Conservation (phyloP, 1,139 yeast species). For the Trichomonascaceae sp. region DNA sequence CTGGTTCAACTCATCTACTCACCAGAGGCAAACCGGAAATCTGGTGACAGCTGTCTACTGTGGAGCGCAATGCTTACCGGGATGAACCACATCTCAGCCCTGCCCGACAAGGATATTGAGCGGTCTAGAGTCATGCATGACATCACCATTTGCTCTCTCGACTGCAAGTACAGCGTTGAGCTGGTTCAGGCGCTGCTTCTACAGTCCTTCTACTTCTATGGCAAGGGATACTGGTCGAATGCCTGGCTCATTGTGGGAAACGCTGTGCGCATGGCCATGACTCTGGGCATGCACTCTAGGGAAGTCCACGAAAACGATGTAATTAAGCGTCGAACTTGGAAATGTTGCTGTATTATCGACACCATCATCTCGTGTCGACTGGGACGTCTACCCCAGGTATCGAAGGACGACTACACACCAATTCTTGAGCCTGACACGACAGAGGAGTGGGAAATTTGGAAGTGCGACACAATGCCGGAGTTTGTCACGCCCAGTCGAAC, state of each 20-base stretch:
- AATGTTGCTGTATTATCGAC: conserved; percentile 12
- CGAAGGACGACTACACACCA: conserved; percentile 6
- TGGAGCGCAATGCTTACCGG: conserved; percentile 11
- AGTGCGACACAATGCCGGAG: conserved; percentile 4
- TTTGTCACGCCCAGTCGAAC: conserved; percentile 7
- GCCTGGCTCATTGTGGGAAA: conserved; percentile 11
- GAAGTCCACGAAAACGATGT: conserved; percentile 1
- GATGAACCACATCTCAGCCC: conserved; percentile 6
- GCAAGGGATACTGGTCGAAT: conserved; percentile 11
- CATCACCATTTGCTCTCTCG: conserved; percentile 10
- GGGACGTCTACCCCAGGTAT: conserved; percentile 10
- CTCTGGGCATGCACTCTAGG: conserved; percentile 6
- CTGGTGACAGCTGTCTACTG: conserved; percentile 7
- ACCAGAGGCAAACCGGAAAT: conserved; percentile 6
- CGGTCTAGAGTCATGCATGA: conserved; percentile 10
- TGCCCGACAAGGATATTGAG: conserved; percentile 4
- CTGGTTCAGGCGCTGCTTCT: conserved; percentile 10
- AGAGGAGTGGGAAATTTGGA: conserved; percentile 12
- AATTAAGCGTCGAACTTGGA: conserved; percentile 10
- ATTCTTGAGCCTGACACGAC: conserved; percentile 6
- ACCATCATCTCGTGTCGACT: conserved; percentile 10
- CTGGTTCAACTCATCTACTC: conserved; percentile 8
- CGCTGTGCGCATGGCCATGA: conserved; percentile 10
- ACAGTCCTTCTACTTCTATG: conserved; percentile 7
- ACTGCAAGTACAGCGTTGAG: conserved; percentile 9